phyloP scores from a whole-genome alignment of 2,329 filamentous ascomycete genomes.

The Diaporthe sp. region DNA sequence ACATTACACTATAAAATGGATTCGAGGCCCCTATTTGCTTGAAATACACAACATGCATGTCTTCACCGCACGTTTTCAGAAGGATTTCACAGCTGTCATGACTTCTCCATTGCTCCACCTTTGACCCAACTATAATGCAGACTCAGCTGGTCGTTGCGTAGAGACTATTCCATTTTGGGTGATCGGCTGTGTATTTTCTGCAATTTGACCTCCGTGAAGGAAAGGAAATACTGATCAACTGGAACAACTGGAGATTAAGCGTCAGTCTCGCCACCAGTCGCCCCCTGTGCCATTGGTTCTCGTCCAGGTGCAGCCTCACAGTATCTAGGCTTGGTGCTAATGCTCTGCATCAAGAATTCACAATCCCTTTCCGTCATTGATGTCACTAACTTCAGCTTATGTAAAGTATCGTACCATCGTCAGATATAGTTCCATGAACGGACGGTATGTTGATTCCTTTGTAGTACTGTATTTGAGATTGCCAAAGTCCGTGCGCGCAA shows the following conservation, averaged over 20 bases:
- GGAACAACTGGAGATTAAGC: background rate
- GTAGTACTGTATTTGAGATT: background rate
- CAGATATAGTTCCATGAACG: background rate
- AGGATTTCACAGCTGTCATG: background rate
- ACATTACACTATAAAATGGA: no score
- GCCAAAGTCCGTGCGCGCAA: background rate
- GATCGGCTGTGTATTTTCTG: background rate
- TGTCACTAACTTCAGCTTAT: background rate
- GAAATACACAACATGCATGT: background rate
- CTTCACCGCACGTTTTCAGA: background rate
- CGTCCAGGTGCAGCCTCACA: no score
- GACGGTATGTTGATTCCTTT: background rate
- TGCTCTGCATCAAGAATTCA: background rate
- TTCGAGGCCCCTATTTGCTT: background rate
- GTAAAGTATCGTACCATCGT: background rate
- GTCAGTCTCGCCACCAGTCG: background rate
- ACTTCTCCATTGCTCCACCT: slow-evolving; percentile 1
- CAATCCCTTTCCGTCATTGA: background rate
- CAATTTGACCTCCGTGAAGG: background rate
- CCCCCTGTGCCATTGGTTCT: background rate
- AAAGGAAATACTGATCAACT: slow-evolving; percentile 21
- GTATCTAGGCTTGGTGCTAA: background rate
- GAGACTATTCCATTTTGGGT: slow-evolving; percentile 15
- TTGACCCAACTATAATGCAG: slow-evolving; percentile 25
- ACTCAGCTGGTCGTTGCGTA: slow-evolving; percentile 8